Percentiles rank a stretch among this genome's conserved stretches.
Conservation (phyloP, 2,329 filamentous ascomycete genomes). For the Alternaria sp. region DNA sequence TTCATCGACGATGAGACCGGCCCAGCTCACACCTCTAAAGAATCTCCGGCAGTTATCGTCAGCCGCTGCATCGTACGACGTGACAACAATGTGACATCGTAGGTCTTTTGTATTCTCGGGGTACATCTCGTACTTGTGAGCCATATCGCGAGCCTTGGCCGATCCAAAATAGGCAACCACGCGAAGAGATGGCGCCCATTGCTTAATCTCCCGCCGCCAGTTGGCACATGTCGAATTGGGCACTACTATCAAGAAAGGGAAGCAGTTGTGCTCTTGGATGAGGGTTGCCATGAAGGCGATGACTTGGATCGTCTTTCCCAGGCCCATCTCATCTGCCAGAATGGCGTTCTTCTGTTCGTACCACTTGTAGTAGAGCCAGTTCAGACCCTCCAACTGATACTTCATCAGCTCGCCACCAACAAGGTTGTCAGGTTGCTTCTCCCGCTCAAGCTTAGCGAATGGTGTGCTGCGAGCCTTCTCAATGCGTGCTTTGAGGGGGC, state of each 20-base stretch:
- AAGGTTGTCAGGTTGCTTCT: conserved; percentile 76
- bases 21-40: conserved; percentile 80
- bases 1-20: conserved; percentile 90
- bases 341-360: conserved; percentile 84
- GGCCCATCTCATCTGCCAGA: conserved; percentile 95
- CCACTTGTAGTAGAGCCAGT: conserved; percentile 95
- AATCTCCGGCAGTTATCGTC: conserved; percentile 72
- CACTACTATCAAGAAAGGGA: conserved; percentile 91
- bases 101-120: conserved; percentile 71
- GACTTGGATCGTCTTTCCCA: conserved; percentile 96
- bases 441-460: conserved; percentile 73
- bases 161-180: conserved; percentile 95
- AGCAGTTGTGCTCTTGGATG: conserved; percentile 70
- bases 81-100: conserved; percentile 89
- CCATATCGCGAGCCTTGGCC: conserved; percentile 74
- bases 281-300: conserved; percentile 81
- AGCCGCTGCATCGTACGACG: conserved; percentile 89
- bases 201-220: conserved; percentile 94
- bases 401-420: conserved; percentile 85
- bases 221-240: conserved; percentile 97
- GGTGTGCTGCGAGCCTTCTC: conserved; percentile 69
- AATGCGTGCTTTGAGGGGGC: conserved; percentile 71
- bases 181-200: conserved; percentile 84
- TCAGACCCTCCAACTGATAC: conserved; percentile 91
- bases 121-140: conserved; percentile 85